Evolutionary conservation across 164 flowering plant genomes (phyloP).

Genomic region (Liriodendron chinense): DNA sequence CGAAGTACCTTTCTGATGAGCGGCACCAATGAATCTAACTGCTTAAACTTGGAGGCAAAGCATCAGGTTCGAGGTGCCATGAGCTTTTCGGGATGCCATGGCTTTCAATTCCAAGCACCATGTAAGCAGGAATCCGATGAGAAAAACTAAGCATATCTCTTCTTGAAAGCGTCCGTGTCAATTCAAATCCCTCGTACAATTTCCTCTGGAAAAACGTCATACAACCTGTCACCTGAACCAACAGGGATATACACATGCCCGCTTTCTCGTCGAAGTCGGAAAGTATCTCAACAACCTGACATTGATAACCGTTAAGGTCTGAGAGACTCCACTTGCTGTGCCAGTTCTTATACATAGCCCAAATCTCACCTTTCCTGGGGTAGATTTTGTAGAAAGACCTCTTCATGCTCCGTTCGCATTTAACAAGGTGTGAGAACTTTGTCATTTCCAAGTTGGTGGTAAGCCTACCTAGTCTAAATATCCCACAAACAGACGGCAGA

Average conservation of each 20-base stretch:
- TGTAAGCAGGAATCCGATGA: constrained; percentile 42
- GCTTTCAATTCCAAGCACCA: constrained; percentile 35
- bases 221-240: constrained; percentile 35
- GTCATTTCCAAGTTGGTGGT: constrained; percentile 23
- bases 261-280: constrained; percentile 31
- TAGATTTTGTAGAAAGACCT: constrained; percentile 31
- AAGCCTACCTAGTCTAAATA: constrained; percentile 22
- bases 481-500: constrained; percentile 38
- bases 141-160: constrained; percentile 42
- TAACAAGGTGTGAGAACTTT: constrained; percentile 34
- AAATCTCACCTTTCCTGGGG: constrained; percentile 53
- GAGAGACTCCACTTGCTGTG: constrained; percentile 35
- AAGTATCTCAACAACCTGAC: constrained; percentile 34
- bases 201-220: constrained; percentile 38
- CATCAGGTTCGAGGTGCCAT: constrained; percentile 59
- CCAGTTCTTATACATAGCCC: constrained; percentile 57
- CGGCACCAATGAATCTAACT: neutral
- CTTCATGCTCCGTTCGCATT: constrained; percentile 18
- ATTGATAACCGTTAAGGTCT: constrained; percentile 19
- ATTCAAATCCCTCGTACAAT: constrained; percentile 31
- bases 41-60: constrained; percentile 31
- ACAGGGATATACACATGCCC: constrained; percentile 21
- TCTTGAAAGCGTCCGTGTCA: constrained; percentile 21
- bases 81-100: constrained; percentile 42
- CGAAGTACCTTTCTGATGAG: neutral